These are phyloP conservation scores for Chaetoscypha palmicola DNA, from an alignment of 2,329 filamentous ascomycete species.

Conservation along the genomic window DNA sequence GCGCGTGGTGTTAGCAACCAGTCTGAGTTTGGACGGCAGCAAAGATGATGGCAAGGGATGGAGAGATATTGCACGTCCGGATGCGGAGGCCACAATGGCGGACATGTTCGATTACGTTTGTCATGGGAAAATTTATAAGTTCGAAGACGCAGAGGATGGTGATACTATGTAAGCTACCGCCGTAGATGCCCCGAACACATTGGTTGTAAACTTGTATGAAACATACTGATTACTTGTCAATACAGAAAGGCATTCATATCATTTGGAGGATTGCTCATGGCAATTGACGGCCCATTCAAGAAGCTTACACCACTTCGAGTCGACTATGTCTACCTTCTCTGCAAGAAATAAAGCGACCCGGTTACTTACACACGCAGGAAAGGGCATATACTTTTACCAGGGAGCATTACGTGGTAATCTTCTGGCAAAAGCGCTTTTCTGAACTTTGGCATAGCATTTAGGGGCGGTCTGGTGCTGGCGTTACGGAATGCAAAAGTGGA, in stretches of 20 bases:
- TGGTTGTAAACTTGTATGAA: too few species aligned
- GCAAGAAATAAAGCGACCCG: constrained; percentile 80
- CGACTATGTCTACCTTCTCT: constrained; percentile 85
- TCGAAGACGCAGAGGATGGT: constrained; percentile 70
- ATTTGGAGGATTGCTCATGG: constrained; percentile 86
- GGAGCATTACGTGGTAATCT: too few species aligned
- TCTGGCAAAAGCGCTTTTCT: too few species aligned
- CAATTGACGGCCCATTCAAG: constrained; percentile 88
- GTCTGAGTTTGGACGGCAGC: constrained; percentile 76
- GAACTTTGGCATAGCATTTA: too few species aligned
- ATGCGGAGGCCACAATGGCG: constrained; percentile 53
- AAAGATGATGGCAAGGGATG: constrained; percentile 74
- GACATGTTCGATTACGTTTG: constrained; percentile 86
- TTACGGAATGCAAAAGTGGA: not conserved
- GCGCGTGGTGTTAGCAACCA: constrained; percentile 75
- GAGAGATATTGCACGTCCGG: constrained; percentile 62
- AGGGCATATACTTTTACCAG: too few species aligned
- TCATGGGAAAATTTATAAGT: constrained; percentile 82
- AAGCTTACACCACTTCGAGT: constrained; percentile 88
- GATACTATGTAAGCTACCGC: constrained; percentile 79
- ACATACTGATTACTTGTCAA: constrained; percentile 6
- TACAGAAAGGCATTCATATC: constrained; percentile 85
- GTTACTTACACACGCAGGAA: too few species aligned
- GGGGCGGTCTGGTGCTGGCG: not conserved
- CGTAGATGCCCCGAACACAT: too few species aligned